Base-by-base conservation (phyloP, 768 basidiomycete genomes). In the Pleurotus salmoneostramineus region DNA sequence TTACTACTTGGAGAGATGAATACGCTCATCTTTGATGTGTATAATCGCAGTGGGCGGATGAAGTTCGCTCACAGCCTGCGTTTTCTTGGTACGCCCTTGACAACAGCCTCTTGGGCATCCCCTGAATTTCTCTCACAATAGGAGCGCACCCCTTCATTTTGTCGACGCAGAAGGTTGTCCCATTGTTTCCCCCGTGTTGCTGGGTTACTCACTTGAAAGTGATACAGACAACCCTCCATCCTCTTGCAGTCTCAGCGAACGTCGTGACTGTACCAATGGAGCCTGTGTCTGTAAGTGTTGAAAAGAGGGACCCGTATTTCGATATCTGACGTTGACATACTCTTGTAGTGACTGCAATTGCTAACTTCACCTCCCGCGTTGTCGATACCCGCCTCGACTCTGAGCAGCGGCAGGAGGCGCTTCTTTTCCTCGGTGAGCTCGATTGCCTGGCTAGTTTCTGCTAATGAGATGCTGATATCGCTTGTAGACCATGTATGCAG, bases 321-420 rank as follows among this genome's bases (percentile, higher is more conserved):
- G n/a, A 17, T 12, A 31, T 66, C 70, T 2, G 11, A 44, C 51
- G 31, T 12, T 42, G 7, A 43, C 21, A 35, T 49, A 17, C 21
- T 14, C 31, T 31, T 27, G 1, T 54, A 83, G 82, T 83, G 56
- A 76, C 72, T 36, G 82, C 83, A 31, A 83, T 83, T 59, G 78
- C 82, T 1, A 84, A 83, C 66, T 83, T 83, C 63, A 85, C 82
- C 3, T 72, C 67, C 11, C 77, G 81, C 10, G 74, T 83, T 15
- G 70, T 74, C 8, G 68, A 80, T 51, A 73, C 76, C 4, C 65
- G 69, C 4, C 71, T 83, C 17, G 72, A 71, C 40, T 69, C 69
- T 5, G 63, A 68, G 1, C 80, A 83, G 62, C 65, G 69, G 5
- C 78, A 80, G 58, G 78, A 84, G 60, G 82, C 83, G 5, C 67